Percentiles rank a stretch among this genome's conserved stretches.
Conservation (phyloP, 805 yeast species). For the Yamadazyma ubonensis region DNA sequence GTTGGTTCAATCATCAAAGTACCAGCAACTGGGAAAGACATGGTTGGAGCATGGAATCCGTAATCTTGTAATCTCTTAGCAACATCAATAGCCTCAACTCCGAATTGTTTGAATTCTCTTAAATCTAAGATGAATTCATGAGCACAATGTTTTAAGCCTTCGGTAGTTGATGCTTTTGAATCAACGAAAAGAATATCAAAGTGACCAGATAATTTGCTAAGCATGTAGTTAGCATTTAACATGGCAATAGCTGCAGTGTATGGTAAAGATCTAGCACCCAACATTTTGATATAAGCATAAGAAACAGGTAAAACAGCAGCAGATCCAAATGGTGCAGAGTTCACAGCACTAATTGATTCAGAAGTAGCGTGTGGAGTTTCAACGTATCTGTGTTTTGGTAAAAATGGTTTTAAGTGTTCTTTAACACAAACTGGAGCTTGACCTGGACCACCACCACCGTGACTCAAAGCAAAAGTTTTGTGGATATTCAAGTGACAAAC, state of each 20-base stretch:
- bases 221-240: slow-evolving; percentile 95
- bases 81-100: slow-evolving; percentile 92
- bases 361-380: slow-evolving; percentile 47
- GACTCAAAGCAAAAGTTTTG: slow-evolving; percentile 96
- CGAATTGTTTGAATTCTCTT: slow-evolving; percentile 74
- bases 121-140: slow-evolving; percentile 95
- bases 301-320: slow-evolving; percentile 92
- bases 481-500: slow-evolving; percentile 96
- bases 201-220: slow-evolving; percentile 65
- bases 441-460: slow-evolving; percentile 99
- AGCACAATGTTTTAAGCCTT: slow-evolving; percentile 75
- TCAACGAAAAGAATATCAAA: slow-evolving; percentile 77
- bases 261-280: slow-evolving; percentile 84
- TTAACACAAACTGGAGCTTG: slow-evolving; percentile 97
- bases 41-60: slow-evolving; percentile 98
- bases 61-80: slow-evolving; percentile 97
- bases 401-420: slow-evolving; percentile 70
- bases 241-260: slow-evolving; percentile 88
- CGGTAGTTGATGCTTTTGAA: slow-evolving; percentile 30
- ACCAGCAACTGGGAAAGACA: slow-evolving; percentile 98
- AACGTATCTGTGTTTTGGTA: slow-evolving; percentile 75
- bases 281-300: slow-evolving; percentile 90
- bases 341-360: slow-evolving; percentile 68
- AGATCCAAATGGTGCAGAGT: slow-evolving; percentile 95
- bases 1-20: slow-evolving; percentile 98